phyloP scores from a whole-genome alignment of 495 filamentous ascomycete genomes.

The Neurospora sp. region DNA sequence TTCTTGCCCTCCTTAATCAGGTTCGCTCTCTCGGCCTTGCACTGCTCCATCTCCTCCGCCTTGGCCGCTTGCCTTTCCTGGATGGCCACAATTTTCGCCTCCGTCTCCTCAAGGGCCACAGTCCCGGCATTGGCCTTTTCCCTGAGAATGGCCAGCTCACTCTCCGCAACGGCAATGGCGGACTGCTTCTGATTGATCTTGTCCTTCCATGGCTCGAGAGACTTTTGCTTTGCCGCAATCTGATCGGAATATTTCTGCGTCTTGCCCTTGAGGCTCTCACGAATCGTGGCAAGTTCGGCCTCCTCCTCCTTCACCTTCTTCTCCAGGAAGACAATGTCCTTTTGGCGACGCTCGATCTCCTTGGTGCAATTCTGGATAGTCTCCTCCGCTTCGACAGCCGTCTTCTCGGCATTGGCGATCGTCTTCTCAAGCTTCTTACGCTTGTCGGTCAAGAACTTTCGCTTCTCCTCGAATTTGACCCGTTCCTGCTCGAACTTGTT shows the following conservation, averaged over 20 bases:
- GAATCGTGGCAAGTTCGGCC: constrained; percentile 64
- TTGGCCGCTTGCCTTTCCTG: constrained; percentile 61
- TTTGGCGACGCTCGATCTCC: constrained; percentile 65
- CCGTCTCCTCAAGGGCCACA: constrained; percentile 72
- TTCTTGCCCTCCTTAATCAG: constrained; percentile 66
- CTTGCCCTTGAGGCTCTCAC: constrained; percentile 84
- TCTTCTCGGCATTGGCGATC: constrained; percentile 51
- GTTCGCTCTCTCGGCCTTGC: constrained; percentile 56
- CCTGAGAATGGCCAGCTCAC: constrained; percentile 80
- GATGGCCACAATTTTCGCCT: constrained; percentile 64
- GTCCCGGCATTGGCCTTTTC: constrained; percentile 82
- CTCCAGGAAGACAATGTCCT: constrained; percentile 64
- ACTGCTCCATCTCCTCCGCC: constrained; percentile 62
- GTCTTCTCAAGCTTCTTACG: constrained; percentile 92
- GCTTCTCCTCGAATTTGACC: constrained; percentile 96
- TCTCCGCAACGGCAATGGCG: constrained; percentile 84
- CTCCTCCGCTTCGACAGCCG: constrained; percentile 63
- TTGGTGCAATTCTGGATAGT: constrained; percentile 64
- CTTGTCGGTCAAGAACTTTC: constrained; percentile 82
- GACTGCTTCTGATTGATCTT: constrained; percentile 95
- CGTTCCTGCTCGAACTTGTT: constrained; percentile 88
- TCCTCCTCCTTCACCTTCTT: constrained; percentile 67
- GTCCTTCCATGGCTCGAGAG: constrained; percentile 90
- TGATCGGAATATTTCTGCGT: constrained; percentile 89
- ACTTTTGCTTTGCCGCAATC: constrained; percentile 85